These are phyloP conservation scores for Erythrophleum ivorense DNA, from an alignment of 331 rosid species.

Conservation along the genomic window DNA sequence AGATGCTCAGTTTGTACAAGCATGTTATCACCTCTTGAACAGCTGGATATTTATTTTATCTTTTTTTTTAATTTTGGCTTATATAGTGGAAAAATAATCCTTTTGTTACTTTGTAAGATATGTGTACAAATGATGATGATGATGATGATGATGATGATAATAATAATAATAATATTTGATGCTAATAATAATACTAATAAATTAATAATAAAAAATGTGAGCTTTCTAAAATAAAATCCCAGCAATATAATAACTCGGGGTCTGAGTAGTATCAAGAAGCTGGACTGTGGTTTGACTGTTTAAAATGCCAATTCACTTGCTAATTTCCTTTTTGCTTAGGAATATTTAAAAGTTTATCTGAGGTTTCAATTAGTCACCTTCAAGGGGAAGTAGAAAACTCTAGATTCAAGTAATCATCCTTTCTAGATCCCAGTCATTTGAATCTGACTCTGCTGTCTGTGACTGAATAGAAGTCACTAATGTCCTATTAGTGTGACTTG, in stretches of 20 bases:
- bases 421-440: slow-evolving; percentile 1
- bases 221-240: slow-evolving; percentile 8
- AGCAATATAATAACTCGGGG: slow-evolving; percentile 2
- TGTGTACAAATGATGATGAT: not conserved
- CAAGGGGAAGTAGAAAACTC: not conserved
- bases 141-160: too few relatives aligned
- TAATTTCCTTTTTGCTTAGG: too few relatives aligned
- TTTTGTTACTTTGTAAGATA: not conserved
- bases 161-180: too few relatives aligned
- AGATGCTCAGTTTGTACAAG: slow-evolving; percentile 1
- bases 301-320: slow-evolving; percentile 5
- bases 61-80: not conserved
- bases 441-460: slow-evolving; percentile 17
- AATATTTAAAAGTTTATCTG: too few relatives aligned
- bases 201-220: not conserved
- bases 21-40: not conserved
- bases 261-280: not conserved
- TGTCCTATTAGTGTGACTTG: slow-evolving; percentile 29
- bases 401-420: slow-evolving; percentile 24
- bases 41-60: not conserved
- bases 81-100: not conserved
- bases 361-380: too few relatives aligned
- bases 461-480: not conserved
- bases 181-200: too few relatives aligned
- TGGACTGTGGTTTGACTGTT: slow-evolving; percentile 1